These are phyloP conservation scores for Cordyceps pruinosa DNA, from an alignment of 2,329 filamentous ascomycete species.

Conservation along the genomic window DNA sequence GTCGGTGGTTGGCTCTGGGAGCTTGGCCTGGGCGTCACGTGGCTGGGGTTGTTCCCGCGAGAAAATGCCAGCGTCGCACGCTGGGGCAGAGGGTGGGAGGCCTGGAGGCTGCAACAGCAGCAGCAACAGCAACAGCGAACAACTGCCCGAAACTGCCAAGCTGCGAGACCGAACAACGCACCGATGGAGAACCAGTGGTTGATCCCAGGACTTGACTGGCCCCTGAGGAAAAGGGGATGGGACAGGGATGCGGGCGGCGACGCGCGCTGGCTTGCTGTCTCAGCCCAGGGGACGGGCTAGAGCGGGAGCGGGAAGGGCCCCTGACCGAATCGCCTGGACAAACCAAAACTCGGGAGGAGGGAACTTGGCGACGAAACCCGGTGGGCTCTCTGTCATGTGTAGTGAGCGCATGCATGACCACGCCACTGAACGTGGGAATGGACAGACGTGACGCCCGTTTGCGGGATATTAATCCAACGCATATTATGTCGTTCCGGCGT, in stretches of 20 bases:
- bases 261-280: not conserved
- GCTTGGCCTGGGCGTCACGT: conserved; percentile 9
- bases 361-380: too few relatives aligned
- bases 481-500: not conserved
- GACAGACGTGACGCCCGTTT: not conserved
- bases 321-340: conserved; percentile 4
- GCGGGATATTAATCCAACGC: not conserved
- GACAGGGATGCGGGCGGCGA: not conserved
- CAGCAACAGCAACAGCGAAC: not conserved
- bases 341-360: not conserved
- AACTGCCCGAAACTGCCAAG: not conserved
- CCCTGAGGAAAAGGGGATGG: not conserved
- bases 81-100: too few relatives aligned
- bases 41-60: conserved; percentile 1
- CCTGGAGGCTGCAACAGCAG: too few relatives aligned
- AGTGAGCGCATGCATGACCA: conserved; percentile 2
- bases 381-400: too few relatives aligned
- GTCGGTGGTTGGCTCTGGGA: conserved; percentile 10
- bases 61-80: too few relatives aligned
- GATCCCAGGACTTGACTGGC: not conserved
- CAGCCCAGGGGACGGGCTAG: not conserved
- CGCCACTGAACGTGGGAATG: not conserved
- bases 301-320: not conserved
- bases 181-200: not conserved
- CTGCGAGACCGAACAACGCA: not conserved